These are phyloP conservation scores for Lactifluus pinguis DNA, from an alignment of 768 basidiomycete species.

Conservation along the genomic window DNA sequence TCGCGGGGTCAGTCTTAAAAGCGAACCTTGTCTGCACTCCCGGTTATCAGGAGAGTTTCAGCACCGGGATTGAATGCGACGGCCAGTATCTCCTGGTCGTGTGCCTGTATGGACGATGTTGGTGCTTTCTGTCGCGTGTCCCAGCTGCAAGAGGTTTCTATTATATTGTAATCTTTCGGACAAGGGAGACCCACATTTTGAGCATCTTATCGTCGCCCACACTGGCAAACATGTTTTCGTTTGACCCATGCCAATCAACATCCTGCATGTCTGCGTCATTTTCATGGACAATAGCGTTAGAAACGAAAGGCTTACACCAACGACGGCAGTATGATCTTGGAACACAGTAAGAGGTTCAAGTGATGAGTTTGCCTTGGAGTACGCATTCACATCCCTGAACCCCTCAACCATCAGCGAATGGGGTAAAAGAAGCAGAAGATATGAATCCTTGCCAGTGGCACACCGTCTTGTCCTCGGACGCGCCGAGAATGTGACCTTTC, in stretches of 20 bases:
- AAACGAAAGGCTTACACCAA: constrained; percentile 55
- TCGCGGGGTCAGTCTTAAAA: neutral
- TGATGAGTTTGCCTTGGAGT: constrained; percentile 64
- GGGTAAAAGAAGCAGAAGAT: neutral
- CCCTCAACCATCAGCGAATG: neutral
- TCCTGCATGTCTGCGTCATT: constrained; percentile 43
- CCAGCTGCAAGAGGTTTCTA: constrained; percentile 53
- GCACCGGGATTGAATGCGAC: constrained; percentile 83
- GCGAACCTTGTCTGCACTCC: constrained; percentile 84
- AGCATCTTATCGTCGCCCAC: constrained; percentile 95
- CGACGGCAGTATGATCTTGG: constrained; percentile 83
- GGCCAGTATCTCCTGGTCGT: constrained; percentile 83
- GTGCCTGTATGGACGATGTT: constrained; percentile 69
- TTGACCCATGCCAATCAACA: constrained; percentile 87
- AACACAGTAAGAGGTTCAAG: constrained; percentile 83
- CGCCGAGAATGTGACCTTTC: constrained; percentile 77
- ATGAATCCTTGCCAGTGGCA: constrained; percentile 65
- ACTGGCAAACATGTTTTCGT: constrained; percentile 83
- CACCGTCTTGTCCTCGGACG: constrained; percentile 92
- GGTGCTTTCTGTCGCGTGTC: constrained; percentile 73
- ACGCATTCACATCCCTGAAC: constrained; percentile 84
- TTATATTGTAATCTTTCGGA: constrained; percentile 2
- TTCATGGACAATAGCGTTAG: neutral
- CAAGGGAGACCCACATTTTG: constrained; percentile 58
- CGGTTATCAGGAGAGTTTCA: constrained; percentile 77